Evolutionary conservation across 106 monocot genomes (phyloP).

Genomic region (Cymbidium sinense): DNA sequence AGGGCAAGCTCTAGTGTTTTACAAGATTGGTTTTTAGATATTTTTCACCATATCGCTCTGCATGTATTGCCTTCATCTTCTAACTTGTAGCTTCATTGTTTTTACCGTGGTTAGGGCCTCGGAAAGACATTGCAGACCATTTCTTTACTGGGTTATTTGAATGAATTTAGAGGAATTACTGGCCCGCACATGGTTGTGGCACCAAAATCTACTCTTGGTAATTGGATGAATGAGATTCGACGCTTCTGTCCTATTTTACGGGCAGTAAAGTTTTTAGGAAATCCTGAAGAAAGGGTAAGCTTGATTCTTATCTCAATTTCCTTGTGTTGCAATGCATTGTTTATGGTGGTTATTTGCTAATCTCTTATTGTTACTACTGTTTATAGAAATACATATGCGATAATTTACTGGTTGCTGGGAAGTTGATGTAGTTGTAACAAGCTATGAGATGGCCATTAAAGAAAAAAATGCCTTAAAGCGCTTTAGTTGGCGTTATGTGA

Average conservation of each 20-base stretch:
- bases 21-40: not conserved
- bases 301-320: not conserved
- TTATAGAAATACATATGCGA: conserved; percentile 58
- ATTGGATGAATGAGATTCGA: conserved; percentile 92
- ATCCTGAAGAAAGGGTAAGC: conserved; percentile 93
- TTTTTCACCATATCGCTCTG: not conserved
- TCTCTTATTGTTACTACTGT: conserved; percentile 2
- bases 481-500: conserved; percentile 73
- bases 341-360: not conserved
- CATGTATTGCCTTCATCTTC: not conserved
- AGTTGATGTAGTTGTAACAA: conserved; percentile 72
- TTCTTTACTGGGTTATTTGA: conserved; percentile 79
- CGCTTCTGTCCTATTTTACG: conserved; percentile 83
- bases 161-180: conserved; percentile 88
- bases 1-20: not conserved
- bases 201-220: conserved; percentile 94
- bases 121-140: conserved; percentile 96
- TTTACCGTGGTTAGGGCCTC: conserved; percentile 54
- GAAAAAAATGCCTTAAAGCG: conserved; percentile 53
- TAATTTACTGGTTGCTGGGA: conserved; percentile 56
- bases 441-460: conserved; percentile 79
- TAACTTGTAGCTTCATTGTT: not conserved
- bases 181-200: conserved; percentile 99
- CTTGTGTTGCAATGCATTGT: not conserved
- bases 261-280: conserved; percentile 81